Percentiles rank a stretch among this genome's conserved stretches.
Conservation (phyloP, 176 grass and related monocot species). For the Chrysopogon serrulatus region DNA sequence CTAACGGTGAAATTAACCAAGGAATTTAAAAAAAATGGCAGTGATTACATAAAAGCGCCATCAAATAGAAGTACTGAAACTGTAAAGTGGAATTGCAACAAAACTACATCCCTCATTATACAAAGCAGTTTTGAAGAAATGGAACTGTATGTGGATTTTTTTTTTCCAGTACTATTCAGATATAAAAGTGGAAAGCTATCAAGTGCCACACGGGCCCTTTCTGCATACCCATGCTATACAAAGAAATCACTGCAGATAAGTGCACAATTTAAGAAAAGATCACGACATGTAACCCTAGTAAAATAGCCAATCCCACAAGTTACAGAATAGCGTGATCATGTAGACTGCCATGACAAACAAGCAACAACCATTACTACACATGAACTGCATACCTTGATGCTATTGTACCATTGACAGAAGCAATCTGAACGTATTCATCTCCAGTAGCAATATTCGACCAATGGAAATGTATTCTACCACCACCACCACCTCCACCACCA, state of each 20-base stretch:
- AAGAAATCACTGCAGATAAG: background rate
- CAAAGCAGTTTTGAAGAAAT: background rate
- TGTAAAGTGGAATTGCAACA: background rate
- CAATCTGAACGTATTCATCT: slow-evolving; percentile 97
- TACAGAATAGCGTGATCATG: background rate
- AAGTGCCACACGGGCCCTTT: background rate
- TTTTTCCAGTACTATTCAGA: background rate
- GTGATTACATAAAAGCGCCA: background rate
- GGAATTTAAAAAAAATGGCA: background rate
- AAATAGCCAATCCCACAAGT: background rate
- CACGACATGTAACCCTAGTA: background rate
- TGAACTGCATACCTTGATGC: slow-evolving; percentile 61
- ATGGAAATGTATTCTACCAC: slow-evolving; percentile 94
- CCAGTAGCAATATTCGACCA: slow-evolving; percentile 94
- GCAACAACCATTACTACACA: slow-evolving; percentile 15
- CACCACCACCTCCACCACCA: slow-evolving; percentile 84
- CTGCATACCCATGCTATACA: background rate
- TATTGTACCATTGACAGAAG: slow-evolving; percentile 79
- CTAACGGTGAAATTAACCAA: background rate
- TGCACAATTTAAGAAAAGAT: background rate
- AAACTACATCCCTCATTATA: background rate
- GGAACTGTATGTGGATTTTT: background rate
- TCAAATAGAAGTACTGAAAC: background rate
- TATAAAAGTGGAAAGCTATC: background rate
- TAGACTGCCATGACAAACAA: slow-evolving; percentile 3